These are phyloP conservation scores for Phialophora expanda DNA, from an alignment of 2,329 filamentous ascomycete genomes.

Conservation along the genomic window DNA sequence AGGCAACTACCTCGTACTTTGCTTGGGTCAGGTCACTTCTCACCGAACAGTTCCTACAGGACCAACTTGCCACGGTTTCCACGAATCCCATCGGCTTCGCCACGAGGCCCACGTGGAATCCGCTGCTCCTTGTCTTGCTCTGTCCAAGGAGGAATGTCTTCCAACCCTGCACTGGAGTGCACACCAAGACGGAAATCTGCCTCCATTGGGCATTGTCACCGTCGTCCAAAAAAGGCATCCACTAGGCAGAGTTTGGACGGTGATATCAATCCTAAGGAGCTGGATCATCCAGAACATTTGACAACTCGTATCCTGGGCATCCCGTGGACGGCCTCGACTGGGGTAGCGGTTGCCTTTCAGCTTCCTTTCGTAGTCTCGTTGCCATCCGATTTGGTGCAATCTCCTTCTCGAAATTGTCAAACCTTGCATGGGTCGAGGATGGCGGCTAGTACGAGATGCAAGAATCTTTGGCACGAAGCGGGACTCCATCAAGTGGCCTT, in stretches of 20 bases:
- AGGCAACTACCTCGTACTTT: not conserved
- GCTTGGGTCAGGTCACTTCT: not conserved
- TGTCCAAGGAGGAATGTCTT: not conserved
- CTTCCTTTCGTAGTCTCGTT: not conserved
- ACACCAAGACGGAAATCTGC: constrained; percentile 1
- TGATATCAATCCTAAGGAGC: not conserved
- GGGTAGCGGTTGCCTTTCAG: not conserved
- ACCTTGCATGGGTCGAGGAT: not conserved
- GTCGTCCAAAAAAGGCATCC: not conserved
- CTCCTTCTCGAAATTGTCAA: not conserved
- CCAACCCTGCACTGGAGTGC: not conserved
- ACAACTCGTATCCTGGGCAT: not conserved
- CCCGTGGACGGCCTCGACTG: not conserved
- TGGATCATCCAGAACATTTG: not conserved
- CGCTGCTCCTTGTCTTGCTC: not conserved
- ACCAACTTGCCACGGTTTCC: not conserved
- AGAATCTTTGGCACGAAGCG: not conserved
- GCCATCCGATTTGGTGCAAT: not conserved
- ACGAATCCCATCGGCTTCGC: not conserved
- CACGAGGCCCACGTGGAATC: not conserved
- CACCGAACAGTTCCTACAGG: not conserved
- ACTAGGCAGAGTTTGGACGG: constrained; percentile 1
- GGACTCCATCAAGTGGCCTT: not conserved
- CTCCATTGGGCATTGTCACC: not conserved
- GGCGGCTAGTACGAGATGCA: not conserved